Evolutionary conservation across 352 stramenopile genomes (phyloP).

Genomic region (Globisporangium okanoganense): DNA sequence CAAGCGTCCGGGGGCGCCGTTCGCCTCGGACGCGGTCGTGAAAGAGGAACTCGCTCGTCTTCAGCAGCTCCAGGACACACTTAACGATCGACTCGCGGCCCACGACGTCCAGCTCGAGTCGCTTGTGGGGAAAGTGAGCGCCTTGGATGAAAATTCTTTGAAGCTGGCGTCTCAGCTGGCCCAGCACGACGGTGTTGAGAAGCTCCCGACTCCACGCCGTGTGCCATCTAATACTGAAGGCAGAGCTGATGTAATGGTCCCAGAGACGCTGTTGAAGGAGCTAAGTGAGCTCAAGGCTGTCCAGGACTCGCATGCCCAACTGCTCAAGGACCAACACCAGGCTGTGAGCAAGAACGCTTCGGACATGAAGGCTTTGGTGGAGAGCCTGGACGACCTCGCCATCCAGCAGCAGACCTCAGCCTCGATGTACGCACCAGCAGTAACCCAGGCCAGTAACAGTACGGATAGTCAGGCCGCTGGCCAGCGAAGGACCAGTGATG

Average conservation of each 20-base stretch:
- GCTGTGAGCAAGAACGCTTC: slow-evolving; percentile 40
- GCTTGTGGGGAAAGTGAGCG: slow-evolving; percentile 28
- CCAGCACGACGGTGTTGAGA: neutral
- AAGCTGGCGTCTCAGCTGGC: slow-evolving; percentile 3
- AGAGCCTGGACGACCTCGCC: slow-evolving; percentile 49
- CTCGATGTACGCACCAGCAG: slow-evolving; percentile 24
- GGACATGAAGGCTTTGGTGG: slow-evolving; percentile 41
- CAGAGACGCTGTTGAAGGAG: slow-evolving; percentile 34
- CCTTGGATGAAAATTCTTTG: slow-evolving; percentile 24
- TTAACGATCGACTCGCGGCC: slow-evolving; percentile 29
- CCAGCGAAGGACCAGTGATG: slow-evolving; percentile 6
- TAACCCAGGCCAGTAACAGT: slow-evolving; percentile 1
- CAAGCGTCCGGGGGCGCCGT: slow-evolving; percentile 27
- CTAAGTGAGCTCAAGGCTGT: slow-evolving; percentile 42
- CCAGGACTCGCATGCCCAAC: slow-evolving; percentile 34
- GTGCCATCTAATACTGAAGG: slow-evolving; percentile 3
- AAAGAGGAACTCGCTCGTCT: slow-evolving; percentile 41
- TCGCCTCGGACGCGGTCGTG: slow-evolving; percentile 37
- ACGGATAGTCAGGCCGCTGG: neutral
- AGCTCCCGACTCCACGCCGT: neutral
- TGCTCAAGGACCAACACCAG: slow-evolving; percentile 40
- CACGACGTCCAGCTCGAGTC: slow-evolving; percentile 36
- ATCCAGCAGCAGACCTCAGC: slow-evolving; percentile 45
- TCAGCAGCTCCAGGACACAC: slow-evolving; percentile 28
- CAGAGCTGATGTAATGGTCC: neutral